Conservation (phyloP, 192 early-diverging fungal species). For the Radiomyces spectabilis region DNA sequence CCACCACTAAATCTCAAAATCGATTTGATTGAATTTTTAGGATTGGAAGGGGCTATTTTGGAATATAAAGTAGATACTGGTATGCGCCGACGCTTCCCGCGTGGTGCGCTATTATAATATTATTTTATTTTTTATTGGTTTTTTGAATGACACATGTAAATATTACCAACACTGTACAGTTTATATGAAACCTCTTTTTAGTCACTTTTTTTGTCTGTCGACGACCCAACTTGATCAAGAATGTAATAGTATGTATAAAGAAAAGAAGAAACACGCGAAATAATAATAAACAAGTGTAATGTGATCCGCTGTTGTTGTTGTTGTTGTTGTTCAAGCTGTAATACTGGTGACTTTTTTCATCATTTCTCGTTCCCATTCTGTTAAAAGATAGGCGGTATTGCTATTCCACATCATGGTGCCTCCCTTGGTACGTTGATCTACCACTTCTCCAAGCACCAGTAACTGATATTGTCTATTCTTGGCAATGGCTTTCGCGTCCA, state of each 20-base stretch:
- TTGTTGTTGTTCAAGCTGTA: too few relatives aligned
- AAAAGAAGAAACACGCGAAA: too few relatives aligned
- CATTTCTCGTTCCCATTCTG: slow-evolving; percentile 9
- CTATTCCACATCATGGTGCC: slow-evolving; percentile 2
- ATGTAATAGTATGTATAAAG: too few relatives aligned
- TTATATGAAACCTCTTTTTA: too few relatives aligned
- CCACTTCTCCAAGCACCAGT: slow-evolving; percentile 20
- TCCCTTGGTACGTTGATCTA: not conserved
- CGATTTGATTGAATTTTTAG: not conserved
- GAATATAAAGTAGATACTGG: slow-evolving; percentile 3
- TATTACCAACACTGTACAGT: too few relatives aligned
- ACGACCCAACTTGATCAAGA: too few relatives aligned
- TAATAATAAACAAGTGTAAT: too few relatives aligned
- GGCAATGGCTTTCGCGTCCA: slow-evolving; percentile 13
- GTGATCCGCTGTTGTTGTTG: too few relatives aligned
- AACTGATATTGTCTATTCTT: slow-evolving; percentile 26
- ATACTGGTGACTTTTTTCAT: slow-evolving; percentile 8
- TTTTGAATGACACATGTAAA: too few relatives aligned
- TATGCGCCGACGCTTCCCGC: not conserved
- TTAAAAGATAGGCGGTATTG: not conserved
- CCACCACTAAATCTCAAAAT: too few relatives aligned
- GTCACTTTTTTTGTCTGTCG: too few relatives aligned
- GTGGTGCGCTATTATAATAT: not conserved
- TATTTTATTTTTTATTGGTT: too few relatives aligned
- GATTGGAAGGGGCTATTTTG: slow-evolving; percentile 1